Base-by-base conservation (phyloP, 2,329 filamentous ascomycete species). In the Cercospora canescens region DNA sequence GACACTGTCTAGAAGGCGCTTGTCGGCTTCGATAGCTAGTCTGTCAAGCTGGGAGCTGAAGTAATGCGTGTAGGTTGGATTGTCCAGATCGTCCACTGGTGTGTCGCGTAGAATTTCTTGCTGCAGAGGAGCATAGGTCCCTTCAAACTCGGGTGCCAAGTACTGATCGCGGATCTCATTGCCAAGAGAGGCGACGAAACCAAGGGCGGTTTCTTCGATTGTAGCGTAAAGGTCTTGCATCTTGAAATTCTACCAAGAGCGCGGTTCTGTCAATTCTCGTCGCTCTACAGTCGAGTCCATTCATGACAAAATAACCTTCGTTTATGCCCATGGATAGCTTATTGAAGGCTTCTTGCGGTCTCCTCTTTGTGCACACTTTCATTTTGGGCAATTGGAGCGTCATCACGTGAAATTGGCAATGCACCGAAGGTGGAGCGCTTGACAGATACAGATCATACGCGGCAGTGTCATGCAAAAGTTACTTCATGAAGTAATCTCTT, bases 201-300 rank as follows among this genome's bases (percentile, higher is more conserved):
- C 60, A 6, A 56, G 16, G 34, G 60, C 60, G 3, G 60, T 62
- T 50, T 55, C 34, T 62, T 62, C 60, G 24, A 62, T 62, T 8
- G 34, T 41, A 16, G 60, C 37, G 50, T 62, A 62, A 18, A 56
- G 48, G 24, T 62, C 50, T 56, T 62, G 60, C 60, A 62, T 62
- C 9, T 56, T 56, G n/a, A 34, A 26, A n/a, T 56, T 16, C 6
- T 35, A 2, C 28, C 35, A 8, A 34, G 30, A 9, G 28, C 6
- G 7, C 21, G n/a, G 8, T 1, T 52, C 24, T 28, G 11, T 28
- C n/a, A 8, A 9, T 30, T 14, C 12, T 16, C 7, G 24, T 8
- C 26, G 2, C 24, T 28, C 5, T 0, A 52, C 16, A 14, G n/a
- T n/a, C n/a, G n/a, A n/a, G n/a, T n/a, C n/a, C n/a, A n/a, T n/a